Evolutionary conservation across 2,329 filamentous ascomycete genomes (phyloP), one percentile per base, ranked within the genome.

Genomic region (Gliomastix tumulicola): DNA sequence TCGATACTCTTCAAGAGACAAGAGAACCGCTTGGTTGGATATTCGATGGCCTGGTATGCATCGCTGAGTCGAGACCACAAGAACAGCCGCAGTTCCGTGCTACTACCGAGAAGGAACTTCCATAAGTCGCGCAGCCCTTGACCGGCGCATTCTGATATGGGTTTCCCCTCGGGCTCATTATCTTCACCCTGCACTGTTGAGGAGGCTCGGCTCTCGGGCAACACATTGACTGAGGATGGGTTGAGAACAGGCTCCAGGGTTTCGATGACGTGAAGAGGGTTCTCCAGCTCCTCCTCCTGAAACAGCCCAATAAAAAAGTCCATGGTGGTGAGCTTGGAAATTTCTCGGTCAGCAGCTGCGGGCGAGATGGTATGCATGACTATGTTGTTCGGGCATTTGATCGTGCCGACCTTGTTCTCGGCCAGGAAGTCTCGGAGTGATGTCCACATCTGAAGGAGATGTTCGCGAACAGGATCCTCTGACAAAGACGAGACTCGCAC

Each of bases 291-390:
- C 25, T 92, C 84, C 22, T 88, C 81, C 41, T 86, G 84, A 54
- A 97, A 97, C 1, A 98, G 76, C 25, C 82, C 86, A 35, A 88
- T 71, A 59, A 98, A 97, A 57, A 97, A 97, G 53, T 96, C 90
- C 76, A 94, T 92, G 1, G 90, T 97, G 12, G 87, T 95, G 22
- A 97, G 71, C 49, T 89, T 88, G 11, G 87, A 90, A 19, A 96
- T 83, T 54, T 98, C 90, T 37, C 88, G 81, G 44, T 97, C 89
- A 7, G 92, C 82, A 1, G 88, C 86, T n/a, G 75, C 72, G 3
- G 79, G 63, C 0, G 90, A 96, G 34, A 98, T 75, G 43, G 92
- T 85, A 0, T 88, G 79, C 81, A 98, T 94, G 16, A 89, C 75
- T 2, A 79, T 75, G 51, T 95, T 97, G 56, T 98, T 97, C 5